A percentile compares a stretch with the other conserved stretches of the same genome.
Evolutionary conservation across 164 flowering plant genomes (phyloP).

Genomic region (Berberis thunbergii): DNA sequence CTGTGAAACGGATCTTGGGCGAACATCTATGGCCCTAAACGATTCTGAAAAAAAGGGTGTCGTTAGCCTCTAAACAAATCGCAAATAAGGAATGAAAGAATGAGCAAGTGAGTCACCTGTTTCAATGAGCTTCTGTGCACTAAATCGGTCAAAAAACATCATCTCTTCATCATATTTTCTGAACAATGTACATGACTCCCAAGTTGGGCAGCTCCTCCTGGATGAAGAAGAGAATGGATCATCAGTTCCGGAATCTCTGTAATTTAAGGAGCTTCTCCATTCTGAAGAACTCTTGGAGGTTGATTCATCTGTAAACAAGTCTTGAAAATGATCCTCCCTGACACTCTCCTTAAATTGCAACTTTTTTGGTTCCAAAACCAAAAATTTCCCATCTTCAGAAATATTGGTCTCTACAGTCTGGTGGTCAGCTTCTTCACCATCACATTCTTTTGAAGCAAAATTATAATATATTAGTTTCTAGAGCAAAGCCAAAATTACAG

Average conservation of each 20-base stretch:
- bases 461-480: conserved; percentile 9
- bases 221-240: conserved; percentile 94
- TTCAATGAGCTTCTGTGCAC: conserved; percentile 81
- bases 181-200: conserved; percentile 83
- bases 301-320: conserved; percentile 61
- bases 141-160: conserved; percentile 62
- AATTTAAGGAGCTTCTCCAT: conserved; percentile 79
- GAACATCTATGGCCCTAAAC: conserved; percentile 40
- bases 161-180: conserved; percentile 91
- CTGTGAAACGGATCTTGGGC: conserved; percentile 76
- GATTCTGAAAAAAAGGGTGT: conserved; percentile 43
- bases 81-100: not conserved
- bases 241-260: conserved; percentile 64
- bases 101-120: conserved; percentile 40
- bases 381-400: conserved; percentile 30
- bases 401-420: conserved; percentile 10
- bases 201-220: conserved; percentile 75
- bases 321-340: conserved; percentile 45
- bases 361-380: conserved; percentile 25
- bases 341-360: conserved; percentile 22
- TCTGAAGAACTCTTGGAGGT: conserved; percentile 92
- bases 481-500: not conserved
- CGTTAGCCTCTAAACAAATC: not conserved
- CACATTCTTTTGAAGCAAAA: conserved; percentile 10
- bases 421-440: not conserved